Base-by-base conservation (phyloP, 1,284 basidiomycete species). In the Cryptococcus amylolentus region DNA sequence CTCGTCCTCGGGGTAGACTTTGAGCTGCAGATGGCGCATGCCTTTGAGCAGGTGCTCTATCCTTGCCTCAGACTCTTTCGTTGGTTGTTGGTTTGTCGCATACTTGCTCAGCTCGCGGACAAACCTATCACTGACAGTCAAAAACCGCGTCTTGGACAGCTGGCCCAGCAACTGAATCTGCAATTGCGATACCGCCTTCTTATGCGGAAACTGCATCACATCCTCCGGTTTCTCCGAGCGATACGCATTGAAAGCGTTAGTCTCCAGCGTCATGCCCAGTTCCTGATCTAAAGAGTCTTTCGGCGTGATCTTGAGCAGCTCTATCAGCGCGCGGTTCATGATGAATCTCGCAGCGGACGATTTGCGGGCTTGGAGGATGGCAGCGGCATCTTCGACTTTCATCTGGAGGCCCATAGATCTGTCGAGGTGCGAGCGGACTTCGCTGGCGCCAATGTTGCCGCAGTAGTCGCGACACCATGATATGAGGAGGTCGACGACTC, bases 1-100 rank as follows among this genome's bases (percentile, higher is more conserved):
- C 3, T 88, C 85, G 69, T 94, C 89, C 43, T 91, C 88, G 0
- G 94, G 94, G 83, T 91, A 97, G 39, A 94, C 89, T 78, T 89
- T 88, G 72, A 95, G 85, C 65, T 87, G 84, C 46, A 94, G 83
- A 68, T 89, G 83, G 60, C 83, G 85, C 63, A 94, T 78, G 13
- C 89, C 90, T 60, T 84, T 84, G 16, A 95, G 83, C 0, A 94
- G 78, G 70, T 88, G 88, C 76, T 93, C 91, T 52, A 87, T 89
- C 64, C 84, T 88, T 62, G 83, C 81, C 63, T 93, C 90, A 37
- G 80, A 78, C 63, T 93, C 91, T 70, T 89, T 90, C 0, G 84
- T 80, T 2, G 90, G 83, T 57, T 88, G 86, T 1, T 85, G 86
- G 7, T 82, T 80, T 13, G 84, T 82, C 1, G 91, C 81, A n/a